These are phyloP conservation scores for Syncephalastrum contaminatum DNA, from an alignment of 371 early-diverging fungal genomes.

Conservation along the genomic window DNA sequence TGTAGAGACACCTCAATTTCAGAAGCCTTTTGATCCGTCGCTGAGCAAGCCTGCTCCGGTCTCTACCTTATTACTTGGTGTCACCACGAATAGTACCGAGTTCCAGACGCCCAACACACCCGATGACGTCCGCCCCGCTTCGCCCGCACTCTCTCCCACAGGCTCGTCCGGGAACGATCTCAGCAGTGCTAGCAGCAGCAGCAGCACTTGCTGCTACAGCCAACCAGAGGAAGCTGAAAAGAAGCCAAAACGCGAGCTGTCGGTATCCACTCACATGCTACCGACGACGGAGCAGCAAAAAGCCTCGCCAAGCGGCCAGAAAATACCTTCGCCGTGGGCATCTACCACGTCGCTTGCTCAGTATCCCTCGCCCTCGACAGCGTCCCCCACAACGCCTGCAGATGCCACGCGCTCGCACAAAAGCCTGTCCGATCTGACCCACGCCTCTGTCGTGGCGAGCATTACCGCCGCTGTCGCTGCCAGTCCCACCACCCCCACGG, in stretches of 20 bases:
- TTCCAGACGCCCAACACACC: constrained; percentile 14
- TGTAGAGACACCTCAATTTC: neutral
- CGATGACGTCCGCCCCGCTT: neutral
- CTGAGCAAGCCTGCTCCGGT: neutral
- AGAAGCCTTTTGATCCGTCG: constrained; percentile 17
- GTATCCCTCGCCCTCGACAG: neutral
- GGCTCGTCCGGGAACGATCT: too few species aligned
- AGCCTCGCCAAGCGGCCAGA: constrained; percentile 5
- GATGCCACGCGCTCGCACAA: too few species aligned
- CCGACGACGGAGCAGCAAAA: constrained; percentile 1
- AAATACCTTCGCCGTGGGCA: constrained; percentile 23
- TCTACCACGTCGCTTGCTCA: constrained; percentile 6
- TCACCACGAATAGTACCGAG: neutral
- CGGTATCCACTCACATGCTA: constrained; percentile 2
- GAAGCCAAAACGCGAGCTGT: neutral
- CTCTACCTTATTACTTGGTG: too few species aligned
- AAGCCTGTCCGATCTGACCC: too few species aligned
- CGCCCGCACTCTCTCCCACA: too few species aligned
- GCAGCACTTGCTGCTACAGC: too few species aligned
- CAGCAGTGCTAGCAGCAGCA: too few species aligned
- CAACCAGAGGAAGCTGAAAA: too few species aligned
- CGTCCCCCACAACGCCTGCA: neutral
- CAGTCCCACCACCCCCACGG: neutral
- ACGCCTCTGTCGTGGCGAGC: too few species aligned
- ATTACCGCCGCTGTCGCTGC: neutral